These are phyloP conservation scores for Cupressus sempervirens DNA, from an alignment of 75 land plant genomes.

Conservation along the genomic window DNA sequence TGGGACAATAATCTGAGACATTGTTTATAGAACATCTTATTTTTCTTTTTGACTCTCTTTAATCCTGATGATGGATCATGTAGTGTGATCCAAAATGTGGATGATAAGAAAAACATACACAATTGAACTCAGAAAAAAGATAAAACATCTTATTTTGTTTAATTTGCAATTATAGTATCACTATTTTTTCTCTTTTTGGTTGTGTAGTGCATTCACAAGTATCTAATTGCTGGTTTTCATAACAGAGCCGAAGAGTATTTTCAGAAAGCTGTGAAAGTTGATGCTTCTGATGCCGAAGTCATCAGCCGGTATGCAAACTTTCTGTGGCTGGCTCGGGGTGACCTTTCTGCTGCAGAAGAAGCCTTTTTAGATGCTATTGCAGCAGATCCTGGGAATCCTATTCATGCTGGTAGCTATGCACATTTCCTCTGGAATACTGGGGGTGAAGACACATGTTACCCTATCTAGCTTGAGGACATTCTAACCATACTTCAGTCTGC, in stretches of 20 bases:
- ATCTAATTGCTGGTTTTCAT: background rate
- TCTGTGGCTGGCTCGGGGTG: conserved; percentile 65
- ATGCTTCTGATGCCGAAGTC: conserved; percentile 65
- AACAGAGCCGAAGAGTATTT: conserved; percentile 80
- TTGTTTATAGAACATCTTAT: background rate
- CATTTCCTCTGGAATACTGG: conserved; percentile 70
- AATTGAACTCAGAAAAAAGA: too few species aligned
- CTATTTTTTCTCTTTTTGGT: background rate
- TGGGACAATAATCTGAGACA: background rate
- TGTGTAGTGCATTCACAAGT: background rate
- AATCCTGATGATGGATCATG: too few species aligned
- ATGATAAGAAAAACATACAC: too few species aligned
- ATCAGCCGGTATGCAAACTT: conserved; percentile 60
- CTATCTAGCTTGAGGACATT: conserved; percentile 7
- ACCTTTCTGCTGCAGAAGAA: conserved; percentile 65
- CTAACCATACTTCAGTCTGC: background rate
- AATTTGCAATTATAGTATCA: too few species aligned
- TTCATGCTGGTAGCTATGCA: conserved; percentile 57
- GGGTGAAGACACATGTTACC: conserved; percentile 49
- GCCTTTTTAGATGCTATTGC: conserved; percentile 51
- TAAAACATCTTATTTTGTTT: too few species aligned
- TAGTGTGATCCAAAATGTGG: too few species aligned
- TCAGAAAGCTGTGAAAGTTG: conserved; percentile 45
- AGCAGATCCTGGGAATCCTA: conserved; percentile 46
- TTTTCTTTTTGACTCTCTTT: too few species aligned